A percentile compares a stretch with the other conserved stretches of the same genome.
phyloP scores from a whole-genome alignment of 371 early-diverging fungal species.

The Mortierella sp. region DNA sequence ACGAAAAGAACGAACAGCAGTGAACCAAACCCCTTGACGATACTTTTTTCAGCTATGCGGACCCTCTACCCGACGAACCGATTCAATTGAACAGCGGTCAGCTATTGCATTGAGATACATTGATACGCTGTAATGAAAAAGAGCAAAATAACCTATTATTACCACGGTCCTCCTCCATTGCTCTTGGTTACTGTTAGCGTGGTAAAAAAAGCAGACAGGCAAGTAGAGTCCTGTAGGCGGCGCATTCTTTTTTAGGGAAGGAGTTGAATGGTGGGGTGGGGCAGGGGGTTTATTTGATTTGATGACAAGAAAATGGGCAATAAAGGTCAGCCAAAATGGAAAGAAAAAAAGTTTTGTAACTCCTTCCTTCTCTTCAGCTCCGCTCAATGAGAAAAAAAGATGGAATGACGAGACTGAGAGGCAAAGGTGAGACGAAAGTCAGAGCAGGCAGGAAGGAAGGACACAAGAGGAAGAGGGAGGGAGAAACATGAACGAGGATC shows the following conservation, averaged over 20 bases:
- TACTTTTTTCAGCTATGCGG: neutral
- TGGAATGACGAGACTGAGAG: neutral
- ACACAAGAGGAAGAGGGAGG: neutral
- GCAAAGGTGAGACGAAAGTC: neutral
- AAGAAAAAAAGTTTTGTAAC: neutral
- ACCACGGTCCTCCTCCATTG: neutral
- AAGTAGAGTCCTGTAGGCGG: neutral
- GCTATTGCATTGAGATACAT: neutral
- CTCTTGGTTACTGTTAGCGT: neutral
- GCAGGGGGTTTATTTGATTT: conserved; percentile 8
- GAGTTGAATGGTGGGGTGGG: neutral
- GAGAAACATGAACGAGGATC: neutral
- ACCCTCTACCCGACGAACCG: neutral
- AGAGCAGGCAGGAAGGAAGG: neutral
- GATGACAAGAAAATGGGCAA: neutral
- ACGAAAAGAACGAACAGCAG: neutral
- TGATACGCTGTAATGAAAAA: neutral
- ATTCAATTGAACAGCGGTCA: neutral
- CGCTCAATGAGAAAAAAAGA: neutral
- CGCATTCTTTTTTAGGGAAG: neutral
- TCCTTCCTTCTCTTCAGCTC: neutral
- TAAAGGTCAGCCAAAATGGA: neutral
- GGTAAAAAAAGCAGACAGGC: neutral
- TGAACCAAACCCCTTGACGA: no score
- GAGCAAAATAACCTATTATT: conserved; percentile 10